phyloP scores from a whole-genome alignment of 306 rosid genomes.

The Trifolium dubium region DNA sequence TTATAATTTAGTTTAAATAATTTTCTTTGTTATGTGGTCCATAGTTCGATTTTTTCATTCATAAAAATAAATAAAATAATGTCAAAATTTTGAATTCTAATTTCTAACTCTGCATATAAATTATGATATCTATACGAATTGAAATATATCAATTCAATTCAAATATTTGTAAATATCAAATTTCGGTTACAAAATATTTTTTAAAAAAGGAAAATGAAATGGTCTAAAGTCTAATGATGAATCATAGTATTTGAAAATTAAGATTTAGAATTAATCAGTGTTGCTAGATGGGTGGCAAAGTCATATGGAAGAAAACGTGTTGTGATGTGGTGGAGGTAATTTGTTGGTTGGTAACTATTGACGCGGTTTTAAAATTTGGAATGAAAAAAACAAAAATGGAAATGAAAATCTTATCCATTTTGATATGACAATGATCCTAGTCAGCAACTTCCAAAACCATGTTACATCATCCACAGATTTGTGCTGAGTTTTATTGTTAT shows the following conservation, averaged over 20 bases:
- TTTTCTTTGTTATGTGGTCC: too few species aligned
- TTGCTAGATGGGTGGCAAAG: background rate
- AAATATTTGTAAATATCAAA: too few species aligned
- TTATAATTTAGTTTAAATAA: too few species aligned
- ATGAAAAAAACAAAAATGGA: background rate
- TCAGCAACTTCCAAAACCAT: slow-evolving; percentile 16
- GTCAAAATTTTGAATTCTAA: too few species aligned
- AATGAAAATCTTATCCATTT: slow-evolving; percentile 7
- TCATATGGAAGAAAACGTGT: background rate
- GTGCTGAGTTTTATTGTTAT: background rate
- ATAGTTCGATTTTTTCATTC: too few species aligned
- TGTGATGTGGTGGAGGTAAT: background rate
- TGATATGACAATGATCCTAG: background rate
- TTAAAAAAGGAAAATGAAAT: too few species aligned
- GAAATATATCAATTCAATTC: too few species aligned
- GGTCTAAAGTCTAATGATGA: too few species aligned
- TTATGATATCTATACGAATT: too few species aligned
- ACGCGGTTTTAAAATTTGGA: background rate
- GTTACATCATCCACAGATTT: slow-evolving; percentile 12
- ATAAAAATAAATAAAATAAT: too few species aligned
- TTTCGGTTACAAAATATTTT: too few species aligned
- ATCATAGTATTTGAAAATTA: background rate
- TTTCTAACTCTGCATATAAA: too few species aligned
- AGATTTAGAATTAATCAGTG: background rate
- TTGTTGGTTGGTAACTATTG: background rate